phyloP scores from a whole-genome alignment of 2,329 filamentous ascomycete species.

The Epicoccum nigrum region DNA sequence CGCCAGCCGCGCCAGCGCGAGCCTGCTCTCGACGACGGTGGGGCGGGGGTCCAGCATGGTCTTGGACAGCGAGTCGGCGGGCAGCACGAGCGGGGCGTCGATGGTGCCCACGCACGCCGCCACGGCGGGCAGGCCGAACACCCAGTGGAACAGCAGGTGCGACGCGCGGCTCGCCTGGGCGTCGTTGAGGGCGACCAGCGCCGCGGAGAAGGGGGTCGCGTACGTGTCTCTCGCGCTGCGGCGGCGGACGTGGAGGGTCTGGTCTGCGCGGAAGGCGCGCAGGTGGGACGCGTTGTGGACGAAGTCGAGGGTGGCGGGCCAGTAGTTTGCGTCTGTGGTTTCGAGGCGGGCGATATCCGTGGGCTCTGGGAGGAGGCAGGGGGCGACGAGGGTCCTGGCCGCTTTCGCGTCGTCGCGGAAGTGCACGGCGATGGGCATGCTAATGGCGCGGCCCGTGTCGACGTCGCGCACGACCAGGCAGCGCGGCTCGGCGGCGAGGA shows the following conservation, averaged over 20 bases:
- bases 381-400: constrained; percentile 52
- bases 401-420: constrained; percentile 55
- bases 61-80: constrained; percentile 51
- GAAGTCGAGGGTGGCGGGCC: constrained; percentile 82
- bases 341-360: constrained; percentile 67
- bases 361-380: constrained; percentile 68
- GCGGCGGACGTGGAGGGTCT: constrained; percentile 75
- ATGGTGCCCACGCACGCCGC: constrained; percentile 55
- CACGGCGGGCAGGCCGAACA: constrained; percentile 69
- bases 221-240: constrained; percentile 65
- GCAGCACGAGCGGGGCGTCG: constrained; percentile 60
- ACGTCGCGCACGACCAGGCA: constrained; percentile 89
- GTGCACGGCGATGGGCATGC: constrained; percentile 71
- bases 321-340: constrained; percentile 71
- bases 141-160: constrained; percentile 69
- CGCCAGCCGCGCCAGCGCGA: constrained; percentile 62
- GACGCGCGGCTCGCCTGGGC: constrained; percentile 49
- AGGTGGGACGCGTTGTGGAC: constrained; percentile 65
- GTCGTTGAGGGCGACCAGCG: constrained; percentile 74
- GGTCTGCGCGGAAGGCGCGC: constrained; percentile 69
- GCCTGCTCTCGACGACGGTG: constrained; percentile 72
- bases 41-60: constrained; percentile 59
- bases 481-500: constrained; percentile 85
- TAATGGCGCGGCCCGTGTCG: constrained; percentile 79
- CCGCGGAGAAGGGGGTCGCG: constrained; percentile 71